Percentiles rank a stretch among this genome's conserved stretches.
Evolutionary conservation across 768 basidiomycete species (phyloP).

Genomic region (Naganishia vaughanmartiniae): DNA sequence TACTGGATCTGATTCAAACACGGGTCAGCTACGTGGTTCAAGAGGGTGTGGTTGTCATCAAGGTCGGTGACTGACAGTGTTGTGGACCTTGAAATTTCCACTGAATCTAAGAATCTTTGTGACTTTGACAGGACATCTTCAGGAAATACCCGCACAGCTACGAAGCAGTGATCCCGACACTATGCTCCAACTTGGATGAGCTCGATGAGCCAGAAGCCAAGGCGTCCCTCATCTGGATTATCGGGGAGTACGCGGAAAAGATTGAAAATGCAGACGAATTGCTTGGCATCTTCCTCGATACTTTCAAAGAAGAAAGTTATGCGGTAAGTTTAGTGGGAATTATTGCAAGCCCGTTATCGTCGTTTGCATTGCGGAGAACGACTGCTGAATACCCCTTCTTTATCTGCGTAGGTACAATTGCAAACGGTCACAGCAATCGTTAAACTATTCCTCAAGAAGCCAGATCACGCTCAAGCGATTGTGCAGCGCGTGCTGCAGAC

Average conservation of each 20-base stretch:
- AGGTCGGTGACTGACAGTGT: constrained; percentile 58
- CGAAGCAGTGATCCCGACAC: constrained; percentile 91
- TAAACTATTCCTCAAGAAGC: constrained; percentile 92
- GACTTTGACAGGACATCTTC: constrained; percentile 82
- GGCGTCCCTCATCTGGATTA: constrained; percentile 97
- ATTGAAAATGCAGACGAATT: constrained; percentile 96
- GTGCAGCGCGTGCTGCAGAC: constrained; percentile 90
- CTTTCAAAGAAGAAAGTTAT: constrained; percentile 90
- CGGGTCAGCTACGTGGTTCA: constrained; percentile 96
- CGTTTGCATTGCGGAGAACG: constrained; percentile 49
- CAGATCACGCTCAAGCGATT: constrained; percentile 83
- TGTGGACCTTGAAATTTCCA: too few species aligned
- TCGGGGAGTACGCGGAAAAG: constrained; percentile 95
- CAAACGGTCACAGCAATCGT: constrained; percentile 83
- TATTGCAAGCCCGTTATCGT: background rate
- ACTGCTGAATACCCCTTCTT: constrained; percentile 39
- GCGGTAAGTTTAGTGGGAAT: constrained; percentile 58
- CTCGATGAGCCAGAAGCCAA: constrained; percentile 98
- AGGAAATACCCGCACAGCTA: constrained; percentile 93
- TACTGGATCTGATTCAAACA: constrained; percentile 87
- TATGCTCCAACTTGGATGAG: constrained; percentile 93
- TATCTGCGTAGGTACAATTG: constrained; percentile 59
- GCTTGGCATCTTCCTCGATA: constrained; percentile 81
- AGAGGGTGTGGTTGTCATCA: constrained; percentile 98
- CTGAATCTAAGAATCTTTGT: background rate